Conservation (phyloP, 208 protist species). For the Acanthamoeba culbertsoni region DNA sequence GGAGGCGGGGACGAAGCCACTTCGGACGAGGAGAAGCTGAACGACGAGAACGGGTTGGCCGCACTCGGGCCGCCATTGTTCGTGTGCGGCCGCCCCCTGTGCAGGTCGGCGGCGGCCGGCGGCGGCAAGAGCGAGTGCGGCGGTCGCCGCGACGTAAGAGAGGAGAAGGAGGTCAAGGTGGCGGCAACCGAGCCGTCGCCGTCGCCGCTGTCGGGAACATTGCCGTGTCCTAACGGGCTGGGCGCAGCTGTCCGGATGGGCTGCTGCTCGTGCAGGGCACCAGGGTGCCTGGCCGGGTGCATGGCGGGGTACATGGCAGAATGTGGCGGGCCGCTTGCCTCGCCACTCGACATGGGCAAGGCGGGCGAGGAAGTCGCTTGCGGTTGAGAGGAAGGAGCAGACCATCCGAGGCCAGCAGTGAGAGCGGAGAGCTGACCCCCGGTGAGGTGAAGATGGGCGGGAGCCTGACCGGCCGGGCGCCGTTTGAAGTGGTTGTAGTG, state of each 20-base stretch:
- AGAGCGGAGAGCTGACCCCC: background rate
- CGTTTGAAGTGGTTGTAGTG: constrained; percentile 41
- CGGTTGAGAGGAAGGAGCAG: background rate
- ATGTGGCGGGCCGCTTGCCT: background rate
- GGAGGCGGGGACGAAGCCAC: background rate
- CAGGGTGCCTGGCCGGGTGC: no score
- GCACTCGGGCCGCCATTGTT: background rate
- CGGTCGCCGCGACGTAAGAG: no score
- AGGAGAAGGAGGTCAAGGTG: no score
- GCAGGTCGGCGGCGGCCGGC: no score
- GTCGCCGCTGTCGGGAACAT: no score
- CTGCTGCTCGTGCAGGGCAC: no score
- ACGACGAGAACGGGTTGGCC: background rate
- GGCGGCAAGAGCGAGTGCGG: no score
- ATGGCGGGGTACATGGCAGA: background rate
- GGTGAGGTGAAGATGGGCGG: background rate
- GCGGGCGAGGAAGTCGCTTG: background rate
- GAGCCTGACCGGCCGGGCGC: background rate
- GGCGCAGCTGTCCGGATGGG: no score
- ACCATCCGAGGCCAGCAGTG: background rate
- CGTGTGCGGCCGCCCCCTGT: no score
- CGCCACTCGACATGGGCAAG: background rate
- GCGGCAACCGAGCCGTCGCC: no score
- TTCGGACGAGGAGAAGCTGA: background rate
- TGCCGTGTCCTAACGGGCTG: no score